Evolutionary conservation across 148 eudicot species (phyloP).

Genomic region (Silene uniflora): DNA sequence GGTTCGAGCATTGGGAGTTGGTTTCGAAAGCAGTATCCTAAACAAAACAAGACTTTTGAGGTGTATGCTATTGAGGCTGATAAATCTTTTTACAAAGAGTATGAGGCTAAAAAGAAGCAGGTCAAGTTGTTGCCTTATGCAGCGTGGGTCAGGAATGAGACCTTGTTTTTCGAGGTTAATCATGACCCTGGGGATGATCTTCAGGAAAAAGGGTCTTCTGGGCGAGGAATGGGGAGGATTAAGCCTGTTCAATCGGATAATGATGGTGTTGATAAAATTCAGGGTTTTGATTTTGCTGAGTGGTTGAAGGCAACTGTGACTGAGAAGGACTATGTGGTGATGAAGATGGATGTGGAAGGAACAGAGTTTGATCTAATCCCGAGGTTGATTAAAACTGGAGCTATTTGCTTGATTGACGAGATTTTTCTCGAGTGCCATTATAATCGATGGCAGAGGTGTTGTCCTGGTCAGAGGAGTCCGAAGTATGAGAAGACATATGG

Average conservation of each 20-base stretch:
- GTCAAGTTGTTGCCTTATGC: conserved; percentile 83
- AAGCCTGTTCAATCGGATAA: conserved; percentile 52
- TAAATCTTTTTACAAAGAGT: conserved; percentile 63
- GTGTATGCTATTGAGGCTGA: conserved; percentile 93
- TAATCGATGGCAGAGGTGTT: conserved; percentile 91
- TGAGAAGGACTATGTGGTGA: conserved; percentile 78
- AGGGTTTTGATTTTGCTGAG: conserved; percentile 83
- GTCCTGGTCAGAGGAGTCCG: conserved; percentile 73
- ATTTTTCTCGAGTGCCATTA: conserved; percentile 94
- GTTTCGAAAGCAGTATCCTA: conserved; percentile 92
- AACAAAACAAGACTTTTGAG: conserved; percentile 83
- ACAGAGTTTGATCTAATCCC: conserved; percentile 90
- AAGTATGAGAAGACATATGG: conserved; percentile 79
- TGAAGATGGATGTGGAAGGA: conserved; percentile 99
- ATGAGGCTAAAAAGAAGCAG: conserved; percentile 62
- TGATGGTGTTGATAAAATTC: conserved; percentile 48
- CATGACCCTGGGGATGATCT: conserved; percentile 55
- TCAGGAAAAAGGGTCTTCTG: conserved; percentile 52
- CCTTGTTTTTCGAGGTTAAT: conserved; percentile 82
- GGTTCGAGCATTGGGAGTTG: conserved; percentile 97
- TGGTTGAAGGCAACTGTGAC: conserved; percentile 78
- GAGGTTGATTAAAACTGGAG: conserved; percentile 77
- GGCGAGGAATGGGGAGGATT: conserved; percentile 84
- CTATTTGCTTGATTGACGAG: conserved; percentile 92
- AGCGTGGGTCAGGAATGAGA: conserved; percentile 89